Percentiles rank a stretch among this genome's conserved stretches.
phyloP scores from a whole-genome alignment of 1,139 yeast genomes.

The Geotrichum cucujoidarum region DNA sequence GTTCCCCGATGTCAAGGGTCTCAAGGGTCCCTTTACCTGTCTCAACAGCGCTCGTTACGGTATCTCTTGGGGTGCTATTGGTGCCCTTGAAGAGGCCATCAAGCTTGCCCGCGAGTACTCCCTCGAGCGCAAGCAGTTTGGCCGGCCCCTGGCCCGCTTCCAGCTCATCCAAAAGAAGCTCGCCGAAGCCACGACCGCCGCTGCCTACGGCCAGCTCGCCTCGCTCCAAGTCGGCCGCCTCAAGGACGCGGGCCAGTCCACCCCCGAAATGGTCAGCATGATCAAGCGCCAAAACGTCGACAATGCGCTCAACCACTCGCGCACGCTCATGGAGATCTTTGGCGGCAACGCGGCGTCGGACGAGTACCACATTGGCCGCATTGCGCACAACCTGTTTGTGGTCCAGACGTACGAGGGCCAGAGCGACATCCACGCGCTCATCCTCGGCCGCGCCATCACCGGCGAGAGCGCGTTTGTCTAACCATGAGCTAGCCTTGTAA shows the following conservation, averaged over 20 bases:
- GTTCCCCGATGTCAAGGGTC: constrained; percentile 40
- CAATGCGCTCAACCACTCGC: constrained; percentile 38
- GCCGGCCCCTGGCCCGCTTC: constrained; percentile 40
- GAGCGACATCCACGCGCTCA: constrained; percentile 43
- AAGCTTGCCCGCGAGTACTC: constrained; percentile 39
- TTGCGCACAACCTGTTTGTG: constrained; percentile 42
- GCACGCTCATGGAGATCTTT: constrained; percentile 42
- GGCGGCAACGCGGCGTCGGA: constrained; percentile 45
- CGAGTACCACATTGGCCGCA: constrained; percentile 44
- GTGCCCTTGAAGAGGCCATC: constrained; percentile 43
- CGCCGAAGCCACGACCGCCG: constrained; percentile 43
- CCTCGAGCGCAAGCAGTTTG: constrained; percentile 42
- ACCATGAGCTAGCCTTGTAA: too few relatives aligned
- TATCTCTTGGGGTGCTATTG: constrained; percentile 45
- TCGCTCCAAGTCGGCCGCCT: constrained; percentile 43
- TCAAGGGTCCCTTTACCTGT: constrained; percentile 45
- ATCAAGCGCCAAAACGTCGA: constrained; percentile 45
- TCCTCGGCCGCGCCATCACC: constrained; percentile 43
- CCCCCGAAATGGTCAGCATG: constrained; percentile 44
- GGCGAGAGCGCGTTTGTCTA: constrained; percentile 40
- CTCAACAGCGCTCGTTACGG: constrained; percentile 44
- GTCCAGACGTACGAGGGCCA: constrained; percentile 47
- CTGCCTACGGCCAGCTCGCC: constrained; percentile 40
- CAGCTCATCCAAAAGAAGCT: constrained; percentile 43
- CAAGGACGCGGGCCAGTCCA: constrained; percentile 38